Conservation (phyloP, 2,329 filamentous ascomycete species). For the Metarhizium robertsii region DNA sequence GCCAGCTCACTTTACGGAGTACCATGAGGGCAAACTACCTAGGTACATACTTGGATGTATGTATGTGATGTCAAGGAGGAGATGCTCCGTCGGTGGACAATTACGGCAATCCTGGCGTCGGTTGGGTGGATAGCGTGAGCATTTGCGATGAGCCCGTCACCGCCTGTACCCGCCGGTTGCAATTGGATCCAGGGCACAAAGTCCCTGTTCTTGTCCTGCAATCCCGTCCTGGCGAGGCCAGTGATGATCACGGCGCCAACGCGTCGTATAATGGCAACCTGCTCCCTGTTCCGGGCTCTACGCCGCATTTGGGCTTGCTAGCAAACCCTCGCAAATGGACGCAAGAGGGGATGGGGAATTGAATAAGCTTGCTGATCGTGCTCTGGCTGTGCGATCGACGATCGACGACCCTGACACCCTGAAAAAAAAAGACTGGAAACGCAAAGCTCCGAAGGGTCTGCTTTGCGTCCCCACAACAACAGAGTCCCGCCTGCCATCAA, state of each 20-base stretch:
- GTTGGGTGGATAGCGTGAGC: too few species aligned
- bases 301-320: not conserved
- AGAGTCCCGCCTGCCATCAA: not conserved
- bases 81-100: too few species aligned
- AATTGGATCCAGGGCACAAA: not conserved
- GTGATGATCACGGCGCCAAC: not conserved
- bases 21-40: too few species aligned
- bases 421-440: not conserved
- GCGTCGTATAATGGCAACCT: not conserved
- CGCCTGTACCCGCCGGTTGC: not conserved
- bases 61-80: too few species aligned
- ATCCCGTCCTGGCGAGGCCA: not conserved
- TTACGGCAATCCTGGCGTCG: too few species aligned
- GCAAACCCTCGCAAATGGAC: not conserved
- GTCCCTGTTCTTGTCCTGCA: not conserved
- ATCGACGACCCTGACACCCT: not conserved
- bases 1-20: too few species aligned
- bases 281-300: not conserved
- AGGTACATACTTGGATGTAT: too few species aligned
- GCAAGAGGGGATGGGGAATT: not conserved
- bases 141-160: not conserved
- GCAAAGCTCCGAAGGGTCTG: not conserved
- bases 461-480: not conserved
- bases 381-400: slow-evolving; percentile 6
- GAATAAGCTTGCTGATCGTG: slow-evolving; percentile 3